phyloP scores from a whole-genome alignment of 805 yeast genomes.

The Wickerhamiella siamensis region DNA sequence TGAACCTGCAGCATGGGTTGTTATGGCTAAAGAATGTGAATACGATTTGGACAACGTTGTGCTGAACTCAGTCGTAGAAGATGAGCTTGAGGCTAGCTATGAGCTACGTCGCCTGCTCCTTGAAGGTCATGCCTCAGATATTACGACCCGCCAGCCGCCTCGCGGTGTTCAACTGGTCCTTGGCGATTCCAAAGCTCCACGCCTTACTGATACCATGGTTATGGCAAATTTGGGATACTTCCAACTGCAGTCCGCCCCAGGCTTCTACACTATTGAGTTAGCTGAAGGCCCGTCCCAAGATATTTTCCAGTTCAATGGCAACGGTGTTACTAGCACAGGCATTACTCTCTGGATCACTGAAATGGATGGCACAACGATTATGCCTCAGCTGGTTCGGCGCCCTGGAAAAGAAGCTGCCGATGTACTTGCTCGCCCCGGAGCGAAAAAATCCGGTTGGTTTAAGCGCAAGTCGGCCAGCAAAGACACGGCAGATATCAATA shows the following conservation, averaged over 20 bases:
- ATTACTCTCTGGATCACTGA: background rate
- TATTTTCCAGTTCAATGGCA: slow-evolving; percentile 28
- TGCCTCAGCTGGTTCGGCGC: background rate
- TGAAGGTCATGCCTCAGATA: slow-evolving; percentile 55
- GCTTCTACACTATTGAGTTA: slow-evolving; percentile 44
- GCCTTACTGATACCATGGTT: slow-evolving; percentile 41
- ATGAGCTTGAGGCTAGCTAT: slow-evolving; percentile 32
- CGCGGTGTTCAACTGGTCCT: slow-evolving; percentile 39
- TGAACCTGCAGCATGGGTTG: slow-evolving; percentile 57
- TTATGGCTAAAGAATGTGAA: slow-evolving; percentile 34
- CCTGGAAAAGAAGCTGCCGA: slow-evolving; percentile 26
- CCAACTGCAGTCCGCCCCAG: slow-evolving; percentile 64
- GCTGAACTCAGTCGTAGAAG: slow-evolving; percentile 26
- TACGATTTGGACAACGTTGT: slow-evolving; percentile 53
- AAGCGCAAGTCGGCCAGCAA: slow-evolving; percentile 3
- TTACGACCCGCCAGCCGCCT: slow-evolving; percentile 30
- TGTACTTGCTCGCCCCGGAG: slow-evolving; percentile 6
- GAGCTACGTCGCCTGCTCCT: slow-evolving; percentile 41
- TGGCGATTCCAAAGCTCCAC: slow-evolving; percentile 8
- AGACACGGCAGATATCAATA: slow-evolving; percentile 53
- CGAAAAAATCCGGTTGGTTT: slow-evolving; percentile 5
- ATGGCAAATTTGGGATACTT: slow-evolving; percentile 77
- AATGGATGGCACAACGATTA: slow-evolving; percentile 1
- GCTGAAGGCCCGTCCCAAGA: slow-evolving; percentile 31
- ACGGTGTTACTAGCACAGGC: slow-evolving; percentile 12